phyloP scores from a whole-genome alignment of 345 rosid species.

The Salix caprea region DNA sequence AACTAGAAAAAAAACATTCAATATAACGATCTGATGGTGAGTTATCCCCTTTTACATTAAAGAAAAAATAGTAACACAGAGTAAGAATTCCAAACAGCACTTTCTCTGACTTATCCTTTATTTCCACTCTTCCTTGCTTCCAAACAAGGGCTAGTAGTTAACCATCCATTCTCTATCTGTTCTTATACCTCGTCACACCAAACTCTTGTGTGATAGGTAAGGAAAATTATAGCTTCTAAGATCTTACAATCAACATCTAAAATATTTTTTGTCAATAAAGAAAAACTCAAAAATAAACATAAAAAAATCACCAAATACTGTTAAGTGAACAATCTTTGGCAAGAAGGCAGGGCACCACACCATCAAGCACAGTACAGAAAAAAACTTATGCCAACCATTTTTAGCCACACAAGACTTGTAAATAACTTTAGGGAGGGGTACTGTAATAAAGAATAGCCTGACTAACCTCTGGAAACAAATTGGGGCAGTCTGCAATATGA shows the following conservation, averaged over 20 bases:
- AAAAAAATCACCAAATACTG: neutral
- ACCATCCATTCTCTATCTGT: neutral
- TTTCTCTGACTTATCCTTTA: neutral
- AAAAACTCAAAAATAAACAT: neutral
- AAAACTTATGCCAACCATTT: neutral
- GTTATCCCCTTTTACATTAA: neutral
- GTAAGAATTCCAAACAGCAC: neutral
- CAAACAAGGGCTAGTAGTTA: neutral
- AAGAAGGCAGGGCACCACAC: neutral
- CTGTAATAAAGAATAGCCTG: conserved; percentile 1
- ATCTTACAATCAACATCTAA: neutral
- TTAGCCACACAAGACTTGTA: neutral
- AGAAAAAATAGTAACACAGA: neutral
- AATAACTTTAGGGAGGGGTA: neutral
- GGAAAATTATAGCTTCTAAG: neutral
- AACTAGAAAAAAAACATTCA: neutral
- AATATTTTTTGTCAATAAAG: neutral
- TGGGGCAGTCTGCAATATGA: conserved; percentile 87
- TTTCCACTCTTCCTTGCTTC: neutral
- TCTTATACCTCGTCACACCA: neutral
- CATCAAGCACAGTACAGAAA: neutral
- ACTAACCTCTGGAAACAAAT: conserved; percentile 89
- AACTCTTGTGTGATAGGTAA: neutral
- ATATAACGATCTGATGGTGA: neutral
- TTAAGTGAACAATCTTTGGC: neutral